phyloP scores from a whole-genome alignment of 352 stramenopile species.

The Saprolegnia diclina region DNA sequence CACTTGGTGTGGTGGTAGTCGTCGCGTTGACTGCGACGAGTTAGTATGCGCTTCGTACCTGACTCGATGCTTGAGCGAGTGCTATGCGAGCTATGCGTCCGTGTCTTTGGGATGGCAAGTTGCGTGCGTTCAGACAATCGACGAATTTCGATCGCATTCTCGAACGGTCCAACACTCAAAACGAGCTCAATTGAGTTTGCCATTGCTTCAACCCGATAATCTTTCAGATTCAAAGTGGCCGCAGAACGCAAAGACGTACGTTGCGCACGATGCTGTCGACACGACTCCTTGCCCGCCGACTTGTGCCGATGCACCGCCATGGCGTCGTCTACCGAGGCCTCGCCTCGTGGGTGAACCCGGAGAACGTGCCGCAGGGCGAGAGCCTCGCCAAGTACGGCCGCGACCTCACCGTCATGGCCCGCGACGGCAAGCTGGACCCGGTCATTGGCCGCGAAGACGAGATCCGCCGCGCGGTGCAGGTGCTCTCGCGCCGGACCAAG shows the following conservation, averaged over 20 bases:
- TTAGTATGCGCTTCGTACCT: too few species aligned
- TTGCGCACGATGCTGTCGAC: slow-evolving; percentile 17
- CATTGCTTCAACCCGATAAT: neutral
- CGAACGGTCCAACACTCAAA: too few species aligned
- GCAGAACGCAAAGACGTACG: neutral
- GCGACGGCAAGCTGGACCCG: slow-evolving; percentile 82
- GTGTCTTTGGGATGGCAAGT: neutral
- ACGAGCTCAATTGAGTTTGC: too few species aligned
- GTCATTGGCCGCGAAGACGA: slow-evolving; percentile 93
- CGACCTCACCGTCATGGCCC: slow-evolving; percentile 65
- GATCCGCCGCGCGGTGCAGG: slow-evolving; percentile 94
- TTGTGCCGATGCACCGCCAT: neutral
- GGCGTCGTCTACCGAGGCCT: slow-evolving; percentile 5
- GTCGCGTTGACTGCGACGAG: too few species aligned
- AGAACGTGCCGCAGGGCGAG: slow-evolving; percentile 74
- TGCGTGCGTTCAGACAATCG: neutral
- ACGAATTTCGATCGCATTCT: too few species aligned
- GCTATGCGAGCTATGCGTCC: too few species aligned
- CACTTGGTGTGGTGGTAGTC: too few species aligned
- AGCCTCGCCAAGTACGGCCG: slow-evolving; percentile 71
- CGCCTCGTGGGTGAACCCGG: slow-evolving; percentile 60
- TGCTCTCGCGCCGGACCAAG: slow-evolving; percentile 94
- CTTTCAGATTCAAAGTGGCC: neutral
- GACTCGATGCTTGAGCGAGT: too few species aligned
- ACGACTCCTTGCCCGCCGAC: slow-evolving; percentile 10